phyloP scores from a whole-genome alignment of 495 filamentous ascomycete species.

The Penicillium ucsense region DNA sequence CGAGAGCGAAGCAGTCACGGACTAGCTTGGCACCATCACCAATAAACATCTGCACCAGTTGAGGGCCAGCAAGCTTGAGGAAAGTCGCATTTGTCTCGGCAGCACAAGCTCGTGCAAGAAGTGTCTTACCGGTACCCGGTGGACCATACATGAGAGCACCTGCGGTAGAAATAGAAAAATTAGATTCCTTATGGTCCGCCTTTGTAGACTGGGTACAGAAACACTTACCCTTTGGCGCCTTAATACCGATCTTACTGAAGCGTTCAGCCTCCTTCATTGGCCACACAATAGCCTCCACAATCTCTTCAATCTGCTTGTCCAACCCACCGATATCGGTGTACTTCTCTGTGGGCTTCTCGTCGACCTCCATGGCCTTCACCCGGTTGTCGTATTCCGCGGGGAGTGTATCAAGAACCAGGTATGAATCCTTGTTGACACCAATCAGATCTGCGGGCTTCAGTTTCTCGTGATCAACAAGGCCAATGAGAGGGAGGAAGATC shows the following conservation, averaged over 20 bases:
- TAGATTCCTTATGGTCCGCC: conserved; percentile 1
- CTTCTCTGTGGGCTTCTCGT: conserved; percentile 99
- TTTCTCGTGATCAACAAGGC: conserved; percentile 87
- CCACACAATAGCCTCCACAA: conserved; percentile 99
- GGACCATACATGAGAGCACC: conserved; percentile 98
- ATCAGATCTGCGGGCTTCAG: conserved; percentile 94
- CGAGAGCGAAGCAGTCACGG: conserved; percentile 91
- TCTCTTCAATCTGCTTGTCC: conserved; percentile 98
- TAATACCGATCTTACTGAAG: conserved; percentile 99
- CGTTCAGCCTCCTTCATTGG: conserved; percentile 99
- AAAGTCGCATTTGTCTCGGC: conserved; percentile 98
- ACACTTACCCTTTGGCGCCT: conserved; percentile 89
- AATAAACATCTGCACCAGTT: conserved; percentile 99
- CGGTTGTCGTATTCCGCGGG: conserved; percentile 99
- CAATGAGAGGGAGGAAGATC: conserved; percentile 96
- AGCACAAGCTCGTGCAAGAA: conserved; percentile 92
- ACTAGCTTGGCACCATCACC: conserved; percentile 97
- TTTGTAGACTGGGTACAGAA: not conserved
- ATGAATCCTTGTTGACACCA: conserved; percentile 98
- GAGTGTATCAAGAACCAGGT: conserved; percentile 94
- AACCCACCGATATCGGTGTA: conserved; percentile 96
- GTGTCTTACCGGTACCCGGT: conserved; percentile 92
- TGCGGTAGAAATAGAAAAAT: conserved; percentile 23
- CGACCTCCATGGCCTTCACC: conserved; percentile 99
- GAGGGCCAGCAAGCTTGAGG: conserved; percentile 95